Conservation (phyloP, 768 basidiomycete genomes). For the Lepiota subincarnata region DNA sequence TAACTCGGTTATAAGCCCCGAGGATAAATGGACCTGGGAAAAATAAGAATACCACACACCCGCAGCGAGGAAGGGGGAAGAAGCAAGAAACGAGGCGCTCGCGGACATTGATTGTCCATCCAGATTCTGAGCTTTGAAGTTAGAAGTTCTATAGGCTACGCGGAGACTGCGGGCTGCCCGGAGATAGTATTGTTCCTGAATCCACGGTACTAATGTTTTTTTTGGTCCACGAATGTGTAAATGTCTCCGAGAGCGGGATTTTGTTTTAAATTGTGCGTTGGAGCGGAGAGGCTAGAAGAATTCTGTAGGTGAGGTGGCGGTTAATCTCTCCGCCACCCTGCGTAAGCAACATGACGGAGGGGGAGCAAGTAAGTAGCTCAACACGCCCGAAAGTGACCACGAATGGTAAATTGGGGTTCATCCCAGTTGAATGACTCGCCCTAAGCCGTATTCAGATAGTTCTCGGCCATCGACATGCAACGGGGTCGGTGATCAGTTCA, state of each 20-base stretch:
- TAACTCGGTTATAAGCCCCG: constrained; percentile 8
- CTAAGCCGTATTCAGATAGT: neutral
- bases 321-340: neutral
- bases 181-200: constrained; percentile 1
- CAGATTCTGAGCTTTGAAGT: neutral
- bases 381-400: neutral
- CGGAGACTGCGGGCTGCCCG: neutral
- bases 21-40: neutral
- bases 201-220: neutral
- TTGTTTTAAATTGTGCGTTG: neutral
- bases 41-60: neutral
- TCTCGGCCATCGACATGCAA: neutral
- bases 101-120: neutral
- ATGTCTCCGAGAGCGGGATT: neutral
- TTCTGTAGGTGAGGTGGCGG: neutral
- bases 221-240: neutral
- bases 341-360: neutral
- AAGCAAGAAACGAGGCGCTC: neutral
- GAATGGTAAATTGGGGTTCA: neutral
- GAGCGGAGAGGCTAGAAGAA: neutral
- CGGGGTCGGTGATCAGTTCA: neutral
- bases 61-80: no score
- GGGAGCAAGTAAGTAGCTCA: neutral
- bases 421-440: constrained; percentile 4
- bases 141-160: neutral